These are phyloP conservation scores for Angophora floribunda DNA, from an alignment of 345 rosid species.

Conservation along the genomic window DNA sequence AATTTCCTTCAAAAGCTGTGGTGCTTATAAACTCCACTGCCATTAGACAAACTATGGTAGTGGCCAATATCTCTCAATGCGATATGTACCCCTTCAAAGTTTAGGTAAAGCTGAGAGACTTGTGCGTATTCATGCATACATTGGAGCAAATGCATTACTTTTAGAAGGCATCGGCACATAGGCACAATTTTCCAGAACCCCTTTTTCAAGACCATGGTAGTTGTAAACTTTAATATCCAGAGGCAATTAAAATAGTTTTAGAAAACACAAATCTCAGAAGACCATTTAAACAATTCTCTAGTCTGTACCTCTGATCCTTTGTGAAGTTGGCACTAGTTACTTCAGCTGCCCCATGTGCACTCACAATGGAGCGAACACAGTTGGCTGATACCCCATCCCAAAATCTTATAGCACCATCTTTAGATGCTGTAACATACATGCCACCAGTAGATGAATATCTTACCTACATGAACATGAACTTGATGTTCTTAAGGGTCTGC, in stretches of 20 bases:
- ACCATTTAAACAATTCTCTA: background rate
- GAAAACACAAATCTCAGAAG: background rate
- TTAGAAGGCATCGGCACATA: background rate
- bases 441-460: constrained; percentile 77
- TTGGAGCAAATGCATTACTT: background rate
- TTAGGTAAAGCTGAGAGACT: background rate
- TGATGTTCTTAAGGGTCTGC: background rate
- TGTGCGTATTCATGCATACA: background rate
- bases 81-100: background rate
- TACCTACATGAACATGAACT: constrained; percentile 36
- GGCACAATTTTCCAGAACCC: background rate
- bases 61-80: background rate
- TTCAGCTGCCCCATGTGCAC: constrained; percentile 70
- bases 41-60: background rate
- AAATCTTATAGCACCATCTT: constrained; percentile 70
- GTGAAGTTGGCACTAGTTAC: constrained; percentile 66
- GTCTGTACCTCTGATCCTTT: constrained; percentile 64
- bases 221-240: background rate
- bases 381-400: constrained; percentile 70
- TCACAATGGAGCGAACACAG: constrained; percentile 52
- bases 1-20: background rate
- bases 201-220: background rate
- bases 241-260: background rate
- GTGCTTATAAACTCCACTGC: background rate
- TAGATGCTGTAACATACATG: constrained; percentile 74